Conservation (phyloP, 2,329 filamentous ascomycete genomes). For the Microcera coccophila region DNA sequence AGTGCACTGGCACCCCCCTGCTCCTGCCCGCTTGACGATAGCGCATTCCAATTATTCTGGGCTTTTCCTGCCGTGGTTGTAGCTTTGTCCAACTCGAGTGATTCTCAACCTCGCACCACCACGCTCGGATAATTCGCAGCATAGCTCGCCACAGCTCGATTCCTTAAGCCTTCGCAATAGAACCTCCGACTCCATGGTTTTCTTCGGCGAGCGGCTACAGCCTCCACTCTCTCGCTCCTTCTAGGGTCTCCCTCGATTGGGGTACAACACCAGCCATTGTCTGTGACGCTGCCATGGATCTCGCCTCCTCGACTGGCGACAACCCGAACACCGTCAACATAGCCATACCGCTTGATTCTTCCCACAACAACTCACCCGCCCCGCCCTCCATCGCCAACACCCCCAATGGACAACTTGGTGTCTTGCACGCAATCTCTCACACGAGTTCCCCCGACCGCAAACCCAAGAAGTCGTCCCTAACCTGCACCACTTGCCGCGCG, state of each 20-base stretch:
- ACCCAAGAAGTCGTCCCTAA: slow-evolving; percentile 42
- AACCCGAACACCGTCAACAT: slow-evolving; percentile 28
- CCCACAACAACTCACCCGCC: slow-evolving; percentile 17
- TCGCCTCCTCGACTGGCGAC: slow-evolving; percentile 25
- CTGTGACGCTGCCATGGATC: slow-evolving; percentile 26
- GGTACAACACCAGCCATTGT: slow-evolving; percentile 15
- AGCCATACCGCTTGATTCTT: slow-evolving; percentile 20
- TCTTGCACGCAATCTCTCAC: slow-evolving; percentile 22
- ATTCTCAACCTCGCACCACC: slow-evolving; percentile 14
- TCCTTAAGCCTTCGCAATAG: neutral
- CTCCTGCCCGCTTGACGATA: neutral
- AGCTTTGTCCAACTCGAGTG: slow-evolving; percentile 15
- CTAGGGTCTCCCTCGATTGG: slow-evolving; percentile 23
- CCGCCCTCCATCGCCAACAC: slow-evolving; percentile 10
- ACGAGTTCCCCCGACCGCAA: slow-evolving; percentile 32
- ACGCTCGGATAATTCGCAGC: no score
- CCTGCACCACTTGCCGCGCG: slow-evolving; percentile 52
- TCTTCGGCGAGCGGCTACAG: neutral
- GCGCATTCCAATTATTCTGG: slow-evolving; percentile 22
- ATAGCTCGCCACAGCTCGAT: neutral
- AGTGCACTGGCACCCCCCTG: neutral
- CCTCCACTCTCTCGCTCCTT: slow-evolving; percentile 7
- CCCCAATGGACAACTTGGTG: slow-evolving; percentile 11
- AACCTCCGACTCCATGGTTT: slow-evolving; percentile 12
- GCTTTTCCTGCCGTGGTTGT: slow-evolving; percentile 18